Evolutionary conservation across 2,329 filamentous ascomycete genomes (phyloP).

Genomic region (Aspergillus proliferans): DNA sequence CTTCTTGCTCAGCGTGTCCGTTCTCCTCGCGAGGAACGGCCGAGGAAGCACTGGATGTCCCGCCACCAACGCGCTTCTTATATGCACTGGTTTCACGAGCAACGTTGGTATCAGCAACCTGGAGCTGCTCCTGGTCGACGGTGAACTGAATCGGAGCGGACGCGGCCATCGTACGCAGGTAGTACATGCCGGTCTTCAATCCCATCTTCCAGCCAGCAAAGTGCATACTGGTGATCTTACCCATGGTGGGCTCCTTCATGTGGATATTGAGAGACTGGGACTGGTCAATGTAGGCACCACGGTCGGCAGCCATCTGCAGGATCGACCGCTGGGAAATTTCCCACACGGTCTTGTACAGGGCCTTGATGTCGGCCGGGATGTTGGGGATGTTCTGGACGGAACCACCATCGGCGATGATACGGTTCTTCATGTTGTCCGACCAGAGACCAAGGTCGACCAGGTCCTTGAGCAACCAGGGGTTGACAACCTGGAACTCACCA

Average conservation of each 20-base stretch:
- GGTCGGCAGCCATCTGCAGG: conserved; percentile 96
- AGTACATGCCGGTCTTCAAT: conserved; percentile 99
- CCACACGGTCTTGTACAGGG: conserved; percentile 99
- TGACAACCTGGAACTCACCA: conserved; percentile 98
- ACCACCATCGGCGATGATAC: conserved; percentile 94
- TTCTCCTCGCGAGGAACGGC: conserved; percentile 60
- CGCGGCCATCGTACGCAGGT: conserved; percentile 94
- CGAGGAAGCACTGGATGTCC: conserved; percentile 48
- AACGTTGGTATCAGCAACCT: conserved; percentile 74
- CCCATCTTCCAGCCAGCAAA: conserved; percentile 98
- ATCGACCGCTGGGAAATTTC: conserved; percentile 95
- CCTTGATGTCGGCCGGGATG: conserved; percentile 92
- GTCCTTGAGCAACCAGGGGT: conserved; percentile 97
- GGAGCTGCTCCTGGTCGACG: conserved; percentile 91
- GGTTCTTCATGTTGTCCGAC: conserved; percentile 99
- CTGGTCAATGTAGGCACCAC: conserved; percentile 97
- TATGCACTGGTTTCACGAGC: conserved; percentile 53
- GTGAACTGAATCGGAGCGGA: conserved; percentile 98
- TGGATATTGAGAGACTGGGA: conserved; percentile 99
- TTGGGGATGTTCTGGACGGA: conserved; percentile 96
- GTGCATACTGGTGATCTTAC: conserved; percentile 99
- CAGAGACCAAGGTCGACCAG: conserved; percentile 95
- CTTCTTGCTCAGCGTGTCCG: conserved; percentile 44
- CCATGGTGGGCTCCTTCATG: conserved; percentile 98
- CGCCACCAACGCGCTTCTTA: conserved; percentile 64